Conservation (phyloP, 2,329 filamentous ascomycete species). For the Diaporthe batatas region DNA sequence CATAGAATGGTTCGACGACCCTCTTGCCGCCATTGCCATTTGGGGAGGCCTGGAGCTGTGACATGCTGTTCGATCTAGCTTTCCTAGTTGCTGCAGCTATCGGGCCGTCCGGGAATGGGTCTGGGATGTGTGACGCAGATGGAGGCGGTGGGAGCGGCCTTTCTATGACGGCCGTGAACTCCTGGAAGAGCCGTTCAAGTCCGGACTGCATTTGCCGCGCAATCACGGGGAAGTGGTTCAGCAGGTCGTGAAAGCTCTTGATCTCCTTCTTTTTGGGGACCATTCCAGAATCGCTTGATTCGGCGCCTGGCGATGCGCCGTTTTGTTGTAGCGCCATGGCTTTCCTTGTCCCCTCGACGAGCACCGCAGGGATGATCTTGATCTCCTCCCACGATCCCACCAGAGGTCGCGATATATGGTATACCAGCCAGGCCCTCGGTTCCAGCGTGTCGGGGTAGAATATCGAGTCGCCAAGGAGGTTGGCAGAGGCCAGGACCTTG, state of each 20-base stretch:
- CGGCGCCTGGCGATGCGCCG: constrained; percentile 43
- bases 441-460: constrained; percentile 94
- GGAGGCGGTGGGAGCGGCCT: constrained; percentile 85
- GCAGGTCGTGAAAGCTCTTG: constrained; percentile 87
- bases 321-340: constrained; percentile 46
- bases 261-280: constrained; percentile 87
- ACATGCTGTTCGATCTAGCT: constrained; percentile 65
- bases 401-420: constrained; percentile 92
- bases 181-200: constrained; percentile 87
- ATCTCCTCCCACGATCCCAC: constrained; percentile 85
- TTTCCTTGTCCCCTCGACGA: constrained; percentile 60
- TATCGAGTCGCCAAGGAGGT: constrained; percentile 84
- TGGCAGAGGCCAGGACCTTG: constrained; percentile 90
- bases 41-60: constrained; percentile 29
- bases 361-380: constrained; percentile 76
- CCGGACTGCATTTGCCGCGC: constrained; percentile 95
- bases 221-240: constrained; percentile 95
- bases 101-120: constrained; percentile 69
- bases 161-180: constrained; percentile 88
- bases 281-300: constrained; percentile 58
- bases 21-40: constrained; percentile 43
- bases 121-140: constrained; percentile 69
- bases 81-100: constrained; percentile 68
- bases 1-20: constrained; percentile 74
- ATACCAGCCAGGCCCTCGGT: constrained; percentile 93